Evolutionary conservation across 139 green algal genomes (phyloP).

Genomic region (Chlamydomonas asymmetrica): DNA sequence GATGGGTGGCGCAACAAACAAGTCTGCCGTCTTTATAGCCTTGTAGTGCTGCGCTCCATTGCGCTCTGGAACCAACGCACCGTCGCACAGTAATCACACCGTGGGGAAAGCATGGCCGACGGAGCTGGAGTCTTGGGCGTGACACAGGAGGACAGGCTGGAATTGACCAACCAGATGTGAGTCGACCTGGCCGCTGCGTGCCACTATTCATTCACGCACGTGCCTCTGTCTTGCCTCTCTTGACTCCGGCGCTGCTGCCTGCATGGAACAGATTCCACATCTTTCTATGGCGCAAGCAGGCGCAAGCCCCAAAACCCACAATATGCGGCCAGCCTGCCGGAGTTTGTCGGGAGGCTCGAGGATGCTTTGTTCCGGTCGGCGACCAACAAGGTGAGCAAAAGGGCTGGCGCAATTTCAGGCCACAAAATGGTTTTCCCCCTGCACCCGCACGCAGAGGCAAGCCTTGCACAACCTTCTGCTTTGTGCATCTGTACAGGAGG

Average conservation of each 20-base stretch:
- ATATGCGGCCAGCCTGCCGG: slow-evolving; percentile 73
- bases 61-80: no score
- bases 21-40: no score
- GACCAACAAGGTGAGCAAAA: slow-evolving; percentile 58
- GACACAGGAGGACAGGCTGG: slow-evolving; percentile 11
- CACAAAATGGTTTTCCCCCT: neutral
- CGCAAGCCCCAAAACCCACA: slow-evolving; percentile 43
- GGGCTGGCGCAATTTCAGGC: no score
- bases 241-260: slow-evolving; percentile 10
- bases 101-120: neutral
- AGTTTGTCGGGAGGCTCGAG: slow-evolving; percentile 86
- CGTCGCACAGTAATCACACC: no score
- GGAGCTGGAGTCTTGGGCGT: slow-evolving; percentile 1
- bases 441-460: neutral
- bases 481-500: slow-evolving; percentile 68
- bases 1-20: no score
- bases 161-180: slow-evolving; percentile 28
- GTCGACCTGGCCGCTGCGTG: no score
- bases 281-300: slow-evolving; percentile 35
- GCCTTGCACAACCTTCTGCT: neutral
- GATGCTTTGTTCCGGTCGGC: slow-evolving; percentile 77
- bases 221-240: neutral
- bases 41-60: no score
- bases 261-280: slow-evolving; percentile 9
- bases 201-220: neutral